Evolutionary conservation across 2,329 filamentous ascomycete genomes (phyloP).

Genomic region (Hawksworthiomyces lignivorus): DNA sequence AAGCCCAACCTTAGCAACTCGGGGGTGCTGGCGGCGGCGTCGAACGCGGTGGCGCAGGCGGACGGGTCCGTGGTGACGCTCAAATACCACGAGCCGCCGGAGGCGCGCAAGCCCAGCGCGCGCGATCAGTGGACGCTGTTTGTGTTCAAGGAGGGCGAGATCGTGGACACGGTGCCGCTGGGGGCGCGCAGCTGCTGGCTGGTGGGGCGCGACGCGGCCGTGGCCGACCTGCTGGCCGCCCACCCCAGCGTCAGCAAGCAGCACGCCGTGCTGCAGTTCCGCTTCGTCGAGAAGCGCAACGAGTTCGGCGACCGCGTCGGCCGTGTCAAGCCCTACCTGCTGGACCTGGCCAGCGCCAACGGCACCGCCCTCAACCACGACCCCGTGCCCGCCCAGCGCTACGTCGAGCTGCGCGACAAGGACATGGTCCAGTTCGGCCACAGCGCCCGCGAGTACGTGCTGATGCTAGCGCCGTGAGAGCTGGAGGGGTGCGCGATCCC

Average conservation of each 20-base stretch:
- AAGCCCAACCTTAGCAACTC: constrained; percentile 80
- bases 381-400: constrained; percentile 65
- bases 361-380: constrained; percentile 78
- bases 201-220: constrained; percentile 68
- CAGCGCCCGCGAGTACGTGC: constrained; percentile 88
- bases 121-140: constrained; percentile 83
- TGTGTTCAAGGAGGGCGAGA: constrained; percentile 77
- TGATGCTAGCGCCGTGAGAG: constrained; percentile 63
- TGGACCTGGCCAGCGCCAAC: constrained; percentile 90
- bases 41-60: constrained; percentile 66
- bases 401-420: constrained; percentile 78
- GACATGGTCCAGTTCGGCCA: constrained; percentile 84
- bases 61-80: constrained; percentile 70
- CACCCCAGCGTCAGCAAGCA: constrained; percentile 94
- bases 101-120: constrained; percentile 78
- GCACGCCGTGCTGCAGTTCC: constrained; percentile 91
- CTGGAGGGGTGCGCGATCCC: too few species aligned
- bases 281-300: constrained; percentile 72
- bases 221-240: constrained; percentile 77
- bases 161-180: constrained; percentile 76
- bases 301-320: constrained; percentile 81
- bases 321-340: constrained; percentile 76
- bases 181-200: constrained; percentile 80
- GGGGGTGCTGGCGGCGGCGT: constrained; percentile 77
- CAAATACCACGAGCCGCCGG: constrained; percentile 92